Base-by-base conservation (phyloP, 352 stramenopile species). In the Globisporangium cederbergense region DNA sequence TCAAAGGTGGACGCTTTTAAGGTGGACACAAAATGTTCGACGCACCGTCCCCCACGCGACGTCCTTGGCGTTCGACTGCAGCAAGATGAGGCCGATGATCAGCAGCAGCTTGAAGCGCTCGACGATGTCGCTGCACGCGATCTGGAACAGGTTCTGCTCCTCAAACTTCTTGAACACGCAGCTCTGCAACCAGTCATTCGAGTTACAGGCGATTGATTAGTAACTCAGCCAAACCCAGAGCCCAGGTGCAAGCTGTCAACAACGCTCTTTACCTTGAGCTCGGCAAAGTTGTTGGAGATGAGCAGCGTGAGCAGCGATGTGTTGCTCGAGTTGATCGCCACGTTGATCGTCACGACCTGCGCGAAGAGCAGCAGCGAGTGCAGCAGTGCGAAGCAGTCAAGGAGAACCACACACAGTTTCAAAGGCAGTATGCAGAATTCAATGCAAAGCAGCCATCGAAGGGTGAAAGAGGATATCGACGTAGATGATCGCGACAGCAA, bases 161-260 rank as follows among this genome's bases (percentile, higher is more conserved):
- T 97, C 90, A 67, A 97, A 98, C 51, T 98, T 98, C 79, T 99
- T 99, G 74, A 99, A 99, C 4, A 99, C 97, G 11, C 86, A 96
- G 38, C 73, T 95, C 66, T 88, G 52, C 25, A 55, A 10, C 11
- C 34, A 10, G 34, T 13, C 34, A 11, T 40, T 40, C 5, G 34
- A 40, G 34, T 28, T 40, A 10, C 34, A 40, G 34, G 34, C 11
- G 34, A 11, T 40, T 10, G 34, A 10, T 40, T 28, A 28, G 25
- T 28, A 28, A 28, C 25, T 28, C 25, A 28, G 25, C 25, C 25
- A 28, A 28, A 28, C 25, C 25, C 25, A 28, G 32, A 60, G 20
- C 32, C 13, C 9, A 53, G 46, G 46, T 53, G 4, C 8, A 18
- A 60, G 16, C 6, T n/a, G 16, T 49, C 0, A 59, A 9, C 36